Evolutionary conservation across 1,139 yeast genomes (phyloP).

Genomic region (Yamadazyma oceani): DNA sequence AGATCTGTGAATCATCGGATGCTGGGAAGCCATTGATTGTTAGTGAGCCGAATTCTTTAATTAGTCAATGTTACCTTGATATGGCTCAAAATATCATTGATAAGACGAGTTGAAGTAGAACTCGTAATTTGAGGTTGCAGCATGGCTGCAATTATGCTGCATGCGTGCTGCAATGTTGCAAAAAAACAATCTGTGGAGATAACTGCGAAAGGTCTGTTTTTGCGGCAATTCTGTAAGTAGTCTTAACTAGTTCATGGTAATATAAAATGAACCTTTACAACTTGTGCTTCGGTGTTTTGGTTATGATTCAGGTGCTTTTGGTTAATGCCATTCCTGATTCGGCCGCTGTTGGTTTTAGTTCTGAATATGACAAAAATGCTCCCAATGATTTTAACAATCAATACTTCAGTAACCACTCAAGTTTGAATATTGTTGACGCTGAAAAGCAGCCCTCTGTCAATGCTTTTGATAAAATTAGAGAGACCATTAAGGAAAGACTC

Average conservation of each 20-base stretch:
- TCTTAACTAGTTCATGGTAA: background rate
- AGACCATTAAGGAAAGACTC: conserved; percentile 3
- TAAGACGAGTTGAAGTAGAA: conserved; percentile 5
- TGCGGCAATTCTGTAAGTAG: conserved; percentile 3
- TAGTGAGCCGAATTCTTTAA: conserved; percentile 35
- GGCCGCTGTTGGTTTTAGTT: background rate
- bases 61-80: conserved; percentile 40
- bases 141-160: too few relatives aligned
- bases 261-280: background rate
- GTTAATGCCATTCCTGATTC: background rate
- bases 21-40: conserved; percentile 64
- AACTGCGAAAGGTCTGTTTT: conserved; percentile 4
- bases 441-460: conserved; percentile 4
- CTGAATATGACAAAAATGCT: background rate
- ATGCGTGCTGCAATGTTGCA: too few relatives aligned
- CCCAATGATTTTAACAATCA: background rate
- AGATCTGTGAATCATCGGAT: conserved; percentile 64
- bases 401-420: background rate
- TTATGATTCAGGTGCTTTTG: background rate
- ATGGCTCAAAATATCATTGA: conserved; percentile 38
- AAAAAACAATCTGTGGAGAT: background rate
- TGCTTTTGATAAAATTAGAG: conserved; percentile 8
- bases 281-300: background rate
- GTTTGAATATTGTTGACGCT: background rate
- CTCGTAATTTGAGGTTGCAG: too few relatives aligned